phyloP scores from a whole-genome alignment of 148 eudicot genomes.

The Spergularia marina region DNA sequence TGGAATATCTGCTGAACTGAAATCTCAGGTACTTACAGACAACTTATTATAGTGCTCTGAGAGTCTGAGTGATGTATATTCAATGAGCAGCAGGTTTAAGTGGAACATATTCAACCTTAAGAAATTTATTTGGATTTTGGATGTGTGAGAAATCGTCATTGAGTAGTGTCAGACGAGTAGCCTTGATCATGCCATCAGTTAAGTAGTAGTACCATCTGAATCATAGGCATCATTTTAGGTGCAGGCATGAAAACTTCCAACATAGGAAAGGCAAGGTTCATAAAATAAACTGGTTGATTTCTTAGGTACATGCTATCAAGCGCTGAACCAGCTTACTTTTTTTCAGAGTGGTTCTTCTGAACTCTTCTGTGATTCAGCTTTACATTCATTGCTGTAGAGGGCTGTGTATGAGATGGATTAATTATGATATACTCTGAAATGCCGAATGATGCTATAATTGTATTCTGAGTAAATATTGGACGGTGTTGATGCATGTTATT shows the following conservation, averaged over 20 bases:
- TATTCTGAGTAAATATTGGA: neutral
- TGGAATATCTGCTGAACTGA: constrained; percentile 90
- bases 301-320: neutral
- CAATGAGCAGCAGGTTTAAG: no score
- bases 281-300: neutral
- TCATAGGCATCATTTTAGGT: neutral
- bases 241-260: neutral
- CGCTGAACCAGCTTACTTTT: neutral
- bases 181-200: neutral
- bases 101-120: no score
- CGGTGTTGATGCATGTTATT: neutral
- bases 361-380: neutral
- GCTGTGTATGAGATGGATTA: neutral
- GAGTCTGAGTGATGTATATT: neutral
- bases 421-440: neutral
- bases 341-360: no score
- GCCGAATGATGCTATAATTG: neutral
- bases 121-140: neutral
- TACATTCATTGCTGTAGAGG: neutral
- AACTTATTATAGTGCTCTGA: neutral
- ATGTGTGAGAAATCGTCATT: neutral
- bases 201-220: neutral
- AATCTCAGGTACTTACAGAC: constrained; percentile 48
- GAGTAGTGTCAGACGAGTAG: neutral
- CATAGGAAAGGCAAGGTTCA: neutral